Base-by-base conservation (phyloP, 1,284 basidiomycete species). In the Stereum hirsutum region DNA sequence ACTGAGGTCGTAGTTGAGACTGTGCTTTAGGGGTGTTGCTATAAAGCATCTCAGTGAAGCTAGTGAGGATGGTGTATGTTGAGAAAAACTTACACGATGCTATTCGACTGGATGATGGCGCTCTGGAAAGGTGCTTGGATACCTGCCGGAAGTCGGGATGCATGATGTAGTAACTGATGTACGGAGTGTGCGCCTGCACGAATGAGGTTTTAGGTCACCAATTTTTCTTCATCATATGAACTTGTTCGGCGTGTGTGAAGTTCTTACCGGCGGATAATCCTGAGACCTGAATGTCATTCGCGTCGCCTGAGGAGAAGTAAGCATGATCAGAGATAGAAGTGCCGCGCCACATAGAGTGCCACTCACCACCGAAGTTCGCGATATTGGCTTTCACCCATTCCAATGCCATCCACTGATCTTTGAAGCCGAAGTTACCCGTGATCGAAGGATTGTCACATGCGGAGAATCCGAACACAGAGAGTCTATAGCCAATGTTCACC, bases 341-440 rank as follows among this genome's bases (percentile, higher is more conserved):
- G n/a, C 35, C 14, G 43, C 20, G 14, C 11, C 4, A 28, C 5
- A 14, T 6, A 15, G 30, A 25, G 1, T 31, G 19, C 39, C 33
- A 8, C 24, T 40, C 51, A 74, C 81, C 81, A 51, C 81, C 82
- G 47, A 79, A 83, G 0, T 62, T 54, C 8, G 55, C 53, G 32
- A 85, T 81, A 53, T 86, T 78, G 1, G 67, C 63, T 36, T 62
- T 67, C 11, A 84, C 64, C 80, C 78, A 83, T 54, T 71, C 61
- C 11, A 80, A 54, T 0, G 74, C 75, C 8, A 75, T 46, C 81
- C 81, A 85, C 46, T 78, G 81, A 55, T 88, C 86, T 60, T 86
- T 86, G 66, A 88, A 88, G 0, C 86, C 84, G 55, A 78, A 82
- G 54, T 88, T 89, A 2, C 85, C 84, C 8, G 66, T 63, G 28